phyloP scores from a whole-genome alignment of 129 eudicot genomes.

The Tagetes patula region DNA sequence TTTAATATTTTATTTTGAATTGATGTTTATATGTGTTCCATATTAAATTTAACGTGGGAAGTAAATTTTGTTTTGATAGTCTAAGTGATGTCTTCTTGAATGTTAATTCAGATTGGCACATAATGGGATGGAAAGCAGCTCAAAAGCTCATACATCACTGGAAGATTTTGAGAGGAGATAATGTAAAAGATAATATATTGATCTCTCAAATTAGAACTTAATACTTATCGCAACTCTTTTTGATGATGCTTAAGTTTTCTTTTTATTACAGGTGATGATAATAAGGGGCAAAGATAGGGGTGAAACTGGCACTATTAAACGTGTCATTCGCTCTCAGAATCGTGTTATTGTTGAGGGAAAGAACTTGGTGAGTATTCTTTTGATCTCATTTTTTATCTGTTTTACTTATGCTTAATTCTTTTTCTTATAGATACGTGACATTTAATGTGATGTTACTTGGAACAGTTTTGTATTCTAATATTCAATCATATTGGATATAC shows the following conservation, averaged over 20 bases:
- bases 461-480: background rate
- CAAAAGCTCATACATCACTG: slow-evolving; percentile 92
- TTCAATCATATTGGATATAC: slow-evolving; percentile 9
- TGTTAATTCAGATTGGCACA: slow-evolving; percentile 17
- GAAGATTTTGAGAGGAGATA: slow-evolving; percentile 90
- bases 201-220: background rate
- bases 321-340: slow-evolving; percentile 77
- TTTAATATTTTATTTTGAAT: background rate
- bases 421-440: background rate
- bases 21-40: background rate
- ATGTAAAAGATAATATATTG: slow-evolving; percentile 42
- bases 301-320: slow-evolving; percentile 67
- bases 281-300: slow-evolving; percentile 95
- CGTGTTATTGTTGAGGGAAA: slow-evolving; percentile 90
- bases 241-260: background rate
- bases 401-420: background rate
- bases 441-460: slow-evolving; percentile 3
- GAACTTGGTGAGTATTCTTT: slow-evolving; percentile 57
- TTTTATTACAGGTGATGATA: slow-evolving; percentile 72
- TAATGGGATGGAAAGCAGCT: slow-evolving; percentile 98
- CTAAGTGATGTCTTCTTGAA: slow-evolving; percentile 2
- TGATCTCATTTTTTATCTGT: background rate
- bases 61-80: background rate
- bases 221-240: background rate
- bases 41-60: background rate